These are phyloP conservation scores for Pseudogymnoascus sp. DNA, from an alignment of 2,329 filamentous ascomycete genomes.

Conservation along the genomic window DNA sequence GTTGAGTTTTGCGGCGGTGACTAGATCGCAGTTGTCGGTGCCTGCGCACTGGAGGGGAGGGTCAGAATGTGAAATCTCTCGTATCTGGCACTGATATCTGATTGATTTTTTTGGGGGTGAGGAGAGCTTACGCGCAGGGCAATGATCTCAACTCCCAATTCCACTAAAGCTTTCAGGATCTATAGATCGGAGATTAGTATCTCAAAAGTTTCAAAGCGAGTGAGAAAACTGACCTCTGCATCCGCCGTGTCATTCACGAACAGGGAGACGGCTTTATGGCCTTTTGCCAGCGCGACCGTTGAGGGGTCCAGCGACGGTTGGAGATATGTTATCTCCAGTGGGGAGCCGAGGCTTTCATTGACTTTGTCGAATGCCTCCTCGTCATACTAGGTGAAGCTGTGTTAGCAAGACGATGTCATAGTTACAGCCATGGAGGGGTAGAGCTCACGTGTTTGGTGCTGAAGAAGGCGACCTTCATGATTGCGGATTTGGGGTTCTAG, in stretches of 20 bases:
- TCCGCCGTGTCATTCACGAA: conserved; percentile 61
- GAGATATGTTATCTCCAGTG: not conserved
- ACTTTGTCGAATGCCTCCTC: not conserved
- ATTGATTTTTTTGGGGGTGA: not conserved
- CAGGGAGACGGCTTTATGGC: conserved; percentile 53
- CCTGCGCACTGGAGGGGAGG: conserved; percentile 58
- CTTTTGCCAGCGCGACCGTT: conserved; percentile 48
- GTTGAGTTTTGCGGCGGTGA: conserved; percentile 44
- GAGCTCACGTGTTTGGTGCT: not conserved
- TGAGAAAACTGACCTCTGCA: conserved; percentile 32
- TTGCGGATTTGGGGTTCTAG: not conserved
- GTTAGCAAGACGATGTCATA: not conserved
- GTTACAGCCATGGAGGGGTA: not conserved
- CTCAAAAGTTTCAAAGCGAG: not conserved
- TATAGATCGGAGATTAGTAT: not conserved
- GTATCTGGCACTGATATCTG: not conserved
- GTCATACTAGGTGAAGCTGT: not conserved
- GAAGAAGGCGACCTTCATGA: conserved; percentile 1
- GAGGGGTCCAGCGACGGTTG: not conserved
- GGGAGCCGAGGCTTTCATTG: not conserved
- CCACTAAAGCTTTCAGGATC: not conserved
- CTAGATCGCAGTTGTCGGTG: conserved; percentile 60
- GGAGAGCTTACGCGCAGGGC: not conserved
- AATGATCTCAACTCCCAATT: not conserved
- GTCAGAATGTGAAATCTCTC: not conserved